phyloP scores from a whole-genome alignment of 805 yeast genomes.

The Candida koratica region DNA sequence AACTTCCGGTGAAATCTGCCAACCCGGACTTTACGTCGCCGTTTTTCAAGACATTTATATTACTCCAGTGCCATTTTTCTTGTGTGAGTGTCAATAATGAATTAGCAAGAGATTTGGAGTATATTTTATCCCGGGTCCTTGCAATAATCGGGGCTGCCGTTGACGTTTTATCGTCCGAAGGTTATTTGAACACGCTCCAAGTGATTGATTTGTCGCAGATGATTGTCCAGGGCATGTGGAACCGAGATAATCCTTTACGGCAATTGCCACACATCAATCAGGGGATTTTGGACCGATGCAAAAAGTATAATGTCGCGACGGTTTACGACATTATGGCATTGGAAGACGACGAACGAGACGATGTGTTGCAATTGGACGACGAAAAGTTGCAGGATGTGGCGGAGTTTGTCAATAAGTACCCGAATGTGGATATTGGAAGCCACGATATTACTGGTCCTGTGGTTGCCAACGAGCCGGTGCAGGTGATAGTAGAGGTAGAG shows the following conservation, averaged over 20 bases:
- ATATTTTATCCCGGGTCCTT: conserved; percentile 47
- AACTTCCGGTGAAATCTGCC: conserved; percentile 58
- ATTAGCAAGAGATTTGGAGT: conserved; percentile 51
- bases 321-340: conserved; percentile 76
- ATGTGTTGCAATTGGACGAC: conserved; percentile 53
- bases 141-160: conserved; percentile 61
- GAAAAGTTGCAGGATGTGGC: conserved; percentile 64
- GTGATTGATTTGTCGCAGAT: conserved; percentile 89
- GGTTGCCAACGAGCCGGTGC: conserved; percentile 46
- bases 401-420: conserved; percentile 83
- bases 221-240: conserved; percentile 86
- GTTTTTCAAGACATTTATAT: conserved; percentile 63
- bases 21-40: conserved; percentile 47
- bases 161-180: conserved; percentile 77
- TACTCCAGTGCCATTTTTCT: conserved; percentile 79
- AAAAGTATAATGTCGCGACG: conserved; percentile 53
- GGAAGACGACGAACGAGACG: conserved; percentile 73
- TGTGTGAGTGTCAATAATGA: conserved; percentile 59
- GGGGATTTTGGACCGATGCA: conserved; percentile 52
- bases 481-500: conserved; percentile 46
- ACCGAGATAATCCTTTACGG: conserved; percentile 66
- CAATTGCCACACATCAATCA: conserved; percentile 72
- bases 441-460: conserved; percentile 48
- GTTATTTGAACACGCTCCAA: conserved; percentile 67
- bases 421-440: conserved; percentile 65